These are phyloP conservation scores for Russula vinacea DNA, from an alignment of 768 basidiomycete species.

Conservation along the genomic window DNA sequence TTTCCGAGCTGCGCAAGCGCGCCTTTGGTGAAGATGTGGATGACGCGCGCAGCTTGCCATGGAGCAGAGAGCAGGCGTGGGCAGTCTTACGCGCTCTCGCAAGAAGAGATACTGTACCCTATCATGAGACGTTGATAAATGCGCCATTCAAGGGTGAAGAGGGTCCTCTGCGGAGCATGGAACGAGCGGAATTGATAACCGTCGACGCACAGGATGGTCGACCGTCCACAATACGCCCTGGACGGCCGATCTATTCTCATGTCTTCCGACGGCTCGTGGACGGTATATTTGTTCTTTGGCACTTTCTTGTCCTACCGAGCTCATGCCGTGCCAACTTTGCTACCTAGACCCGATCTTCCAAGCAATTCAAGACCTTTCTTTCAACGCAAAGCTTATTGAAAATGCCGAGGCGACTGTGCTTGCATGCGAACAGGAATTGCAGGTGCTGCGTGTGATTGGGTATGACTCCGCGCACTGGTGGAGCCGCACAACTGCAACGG, in stretches of 20 bases:
- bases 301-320: constrained; percentile 6
- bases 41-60: constrained; percentile 77
- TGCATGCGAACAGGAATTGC: constrained; percentile 73
- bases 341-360: constrained; percentile 67
- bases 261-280: constrained; percentile 80
- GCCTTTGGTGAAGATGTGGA: constrained; percentile 92
- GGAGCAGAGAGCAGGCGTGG: constrained; percentile 91
- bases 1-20: constrained; percentile 82
- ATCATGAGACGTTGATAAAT: constrained; percentile 75
- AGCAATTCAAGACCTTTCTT: constrained; percentile 76
- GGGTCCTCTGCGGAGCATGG: constrained; percentile 72
- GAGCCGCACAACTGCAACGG: constrained; percentile 49
- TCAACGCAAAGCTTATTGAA: constrained; percentile 64
- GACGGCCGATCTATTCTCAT: constrained; percentile 84
- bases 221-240: constrained; percentile 79
- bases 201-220: constrained; percentile 78
- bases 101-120: constrained; percentile 68
- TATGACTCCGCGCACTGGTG: constrained; percentile 47
- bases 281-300: constrained; percentile 45
- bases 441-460: constrained; percentile 62
- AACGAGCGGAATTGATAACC: constrained; percentile 82
- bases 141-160: constrained; percentile 95
- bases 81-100: constrained; percentile 71
- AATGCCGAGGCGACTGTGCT: constrained; percentile 61
- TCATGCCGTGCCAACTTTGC: constrained; percentile 20